Evolutionary conservation across 768 basidiomycete species (phyloP), one percentile per base, ranked within the genome.

Genomic region (Candolleomyces aberdarensis): DNA sequence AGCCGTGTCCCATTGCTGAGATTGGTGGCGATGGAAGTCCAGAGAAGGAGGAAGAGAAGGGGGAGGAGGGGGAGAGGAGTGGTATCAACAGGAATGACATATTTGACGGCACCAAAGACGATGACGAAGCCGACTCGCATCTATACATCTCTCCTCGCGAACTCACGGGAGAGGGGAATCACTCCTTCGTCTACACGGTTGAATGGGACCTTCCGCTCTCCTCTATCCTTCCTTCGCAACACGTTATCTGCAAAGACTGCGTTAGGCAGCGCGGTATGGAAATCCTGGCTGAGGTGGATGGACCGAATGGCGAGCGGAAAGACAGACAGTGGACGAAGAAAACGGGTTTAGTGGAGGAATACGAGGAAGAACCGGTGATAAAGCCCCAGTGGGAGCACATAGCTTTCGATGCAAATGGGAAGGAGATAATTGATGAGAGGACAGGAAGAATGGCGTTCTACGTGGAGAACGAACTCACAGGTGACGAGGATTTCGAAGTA

Each of bases 161-260:
- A 39, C 50, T 19, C 19, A 62, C 77, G 7, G 86, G 85, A 5
- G 0, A 14, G 0, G 85, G 87, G 0, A 65, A 83, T 64, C 86
- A 88, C 65, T 87, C 86, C 0, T 50, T 70, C 39, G 82, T 84
- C 0, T 81, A 83, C 64, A 66, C 73, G 44, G 83, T 77, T 6
- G 80, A 83, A 57, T 80, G 80, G 74, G 82, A 83, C 44, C 65
- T 87, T 1, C 85, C 85, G 1, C 76, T 78, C 0, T 69, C 73
- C 17, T 17, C 78, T 6, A 69, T 83, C 5, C 54, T 71, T 3
- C 69, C 66, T 3, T 26, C 26, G 26, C 3, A 1, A 26, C 70
- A 73, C 1, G 61, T 65, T 0, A n/a, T 83, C 1, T 84, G 83
- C 68, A 26, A 50, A 0, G 5, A 57, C 6, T 85, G 84, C 20